Conservation (phyloP, 108 stramenopile species). For the Asterionellopsis glacialis region DNA sequence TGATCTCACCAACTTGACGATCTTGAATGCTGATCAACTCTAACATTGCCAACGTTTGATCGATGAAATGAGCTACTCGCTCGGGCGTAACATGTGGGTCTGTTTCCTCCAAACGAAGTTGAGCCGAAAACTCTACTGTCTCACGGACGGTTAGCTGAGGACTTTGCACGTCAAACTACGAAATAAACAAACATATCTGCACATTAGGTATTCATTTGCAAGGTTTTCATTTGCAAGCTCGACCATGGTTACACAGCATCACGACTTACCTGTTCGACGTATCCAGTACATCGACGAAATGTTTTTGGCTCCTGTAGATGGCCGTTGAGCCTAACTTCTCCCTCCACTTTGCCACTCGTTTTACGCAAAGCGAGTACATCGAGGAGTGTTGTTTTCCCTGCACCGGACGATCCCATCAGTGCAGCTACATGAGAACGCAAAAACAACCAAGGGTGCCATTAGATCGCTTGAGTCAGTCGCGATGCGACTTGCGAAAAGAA, state of each 20-base stretch:
- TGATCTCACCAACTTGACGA: slow-evolving; percentile 25
- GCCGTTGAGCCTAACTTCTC: slow-evolving; percentile 82
- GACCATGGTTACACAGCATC: neutral
- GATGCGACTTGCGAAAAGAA: too few relatives aligned
- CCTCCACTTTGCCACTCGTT: slow-evolving; percentile 63
- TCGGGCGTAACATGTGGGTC: slow-evolving; percentile 30
- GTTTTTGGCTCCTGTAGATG: slow-evolving; percentile 57
- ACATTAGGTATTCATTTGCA: too few relatives aligned
- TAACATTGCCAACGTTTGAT: slow-evolving; percentile 56
- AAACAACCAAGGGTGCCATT: too few relatives aligned
- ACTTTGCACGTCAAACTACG: slow-evolving; percentile 64
- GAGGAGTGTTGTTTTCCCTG: slow-evolving; percentile 43
- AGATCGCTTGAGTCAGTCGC: too few relatives aligned
- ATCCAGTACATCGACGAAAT: slow-evolving; percentile 70
- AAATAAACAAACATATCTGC: neutral
- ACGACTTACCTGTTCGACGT: slow-evolving; percentile 71
- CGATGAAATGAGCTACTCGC: slow-evolving; percentile 50
- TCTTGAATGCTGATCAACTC: slow-evolving; percentile 47
- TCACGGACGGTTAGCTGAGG: slow-evolving; percentile 80
- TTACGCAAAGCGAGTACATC: slow-evolving; percentile 73
- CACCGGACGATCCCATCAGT: slow-evolving; percentile 31
- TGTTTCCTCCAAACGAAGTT: slow-evolving; percentile 65
- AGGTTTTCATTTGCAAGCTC: too few relatives aligned
- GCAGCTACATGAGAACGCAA: slow-evolving; percentile 32
- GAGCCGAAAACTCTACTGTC: slow-evolving; percentile 79